Evolutionary conservation across 169 alveolate genomes (phyloP), one percentile per base, ranked within the genome.

Genomic region (Plasmodium inui): DNA sequence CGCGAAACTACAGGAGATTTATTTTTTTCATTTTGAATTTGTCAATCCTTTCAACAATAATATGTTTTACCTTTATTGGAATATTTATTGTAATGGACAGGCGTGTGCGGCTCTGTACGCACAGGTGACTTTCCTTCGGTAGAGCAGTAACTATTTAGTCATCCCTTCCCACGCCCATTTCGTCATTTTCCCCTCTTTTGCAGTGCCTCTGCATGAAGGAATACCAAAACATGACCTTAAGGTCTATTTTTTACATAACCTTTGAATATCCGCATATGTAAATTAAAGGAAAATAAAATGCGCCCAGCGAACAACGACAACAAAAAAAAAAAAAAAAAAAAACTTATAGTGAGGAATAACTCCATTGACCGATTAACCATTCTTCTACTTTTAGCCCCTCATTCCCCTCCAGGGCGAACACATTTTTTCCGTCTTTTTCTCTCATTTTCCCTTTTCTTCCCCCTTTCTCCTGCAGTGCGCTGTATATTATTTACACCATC

Each of bases 11-110:
- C 53, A 57, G 94, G 22, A 78, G 83, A 57, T 88, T 88, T 80
- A 19, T 88, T 79, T 88, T 88, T 67, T 88, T 88, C 61, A 79
- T 88, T 55, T 88, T 88, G 46, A 88, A 88, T 80, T 88, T 88
- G 82, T 88, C 94, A 17, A 88, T 88, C 37, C 94, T 88, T 55
- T 88, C 94, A n/a, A 88, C 89, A 79, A 78, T 88, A 72, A 88
- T 88, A 2, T 88, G 94, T 37, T 88, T 88, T 79, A 88, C 73
- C n/a, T 88, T 88, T 70, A 76, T 88, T 67, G 94, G 94, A 30
- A 39, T 79, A 37, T 88, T 88, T 88, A 80, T 88, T 55, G 94
- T 88, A 88, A 88, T 79, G 32, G 19, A n/a, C 72, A 41, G 39
- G 76, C n/a, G 9, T 28, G 28, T 37, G 32, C 37, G 55, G 22